Base-by-base conservation (phyloP, 108 stramenopile species). In the Fragilaria crotonensis region DNA sequence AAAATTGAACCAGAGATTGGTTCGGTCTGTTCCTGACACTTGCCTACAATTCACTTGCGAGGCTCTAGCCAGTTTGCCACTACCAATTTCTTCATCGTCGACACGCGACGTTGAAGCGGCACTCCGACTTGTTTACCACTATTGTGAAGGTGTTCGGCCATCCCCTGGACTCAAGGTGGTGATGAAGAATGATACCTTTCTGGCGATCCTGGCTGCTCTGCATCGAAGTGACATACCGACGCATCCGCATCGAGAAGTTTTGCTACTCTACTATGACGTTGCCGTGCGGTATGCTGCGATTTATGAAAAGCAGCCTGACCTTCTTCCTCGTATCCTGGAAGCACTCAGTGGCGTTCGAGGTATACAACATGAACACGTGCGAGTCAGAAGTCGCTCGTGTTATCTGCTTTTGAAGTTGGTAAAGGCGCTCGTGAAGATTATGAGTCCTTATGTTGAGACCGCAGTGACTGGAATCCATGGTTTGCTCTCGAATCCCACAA, bases 121-220 rank as follows among this genome's bases (percentile, higher is more conserved):
- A 0, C 41, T 87, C 19, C 68, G 82, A 48, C 62, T 87, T 21
- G 71, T 87, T 2, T 79, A 72, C 61, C 81, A 87, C 61, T 87
- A 79, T 46, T 80, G 79, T 41, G 86, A 87, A 69, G 86, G 86
- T 21, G 69, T 83, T 33, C 79, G 82, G 23, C 86, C 82, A 17
- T 52, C 86, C 28, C 82, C 86, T 45, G 86, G 86, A 26, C 55
- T 76, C 54, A 83, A 79, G 53, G 59, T 75, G 4, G 86, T 79
- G 4, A 64, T 87, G 62, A 44, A 48, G 27, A 77, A 82, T 66
- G 68, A 66, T 48, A 62, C 70, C 0, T 87, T 87, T 70, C 50
- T 81, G 20, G 73, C 73, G 9, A 47, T 87, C 0, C 48, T 87
- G 11, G 50, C 70, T 5, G 78, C 79, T 0, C 33, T 87, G 44